These are phyloP conservation scores for Tricholoma saponaceum DNA, from an alignment of 768 basidiomycete genomes.

Conservation along the genomic window DNA sequence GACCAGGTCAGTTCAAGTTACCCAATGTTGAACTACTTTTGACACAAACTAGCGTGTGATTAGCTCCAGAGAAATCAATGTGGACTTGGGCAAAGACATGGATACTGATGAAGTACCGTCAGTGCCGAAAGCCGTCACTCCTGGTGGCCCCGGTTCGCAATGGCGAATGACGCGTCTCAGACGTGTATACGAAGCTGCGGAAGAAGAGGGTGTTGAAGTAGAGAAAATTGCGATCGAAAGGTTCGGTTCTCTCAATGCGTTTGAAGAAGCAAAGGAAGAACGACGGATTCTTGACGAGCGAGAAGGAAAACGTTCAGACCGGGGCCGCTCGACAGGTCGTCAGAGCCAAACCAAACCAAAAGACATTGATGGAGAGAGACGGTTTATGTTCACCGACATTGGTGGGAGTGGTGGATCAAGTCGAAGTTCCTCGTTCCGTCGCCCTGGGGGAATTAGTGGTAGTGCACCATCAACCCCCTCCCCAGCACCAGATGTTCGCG, in stretches of 20 bases:
- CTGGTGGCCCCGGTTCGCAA: constrained; percentile 88
- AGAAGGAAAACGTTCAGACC: constrained; percentile 46
- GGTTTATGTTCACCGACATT: constrained; percentile 68
- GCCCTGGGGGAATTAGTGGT: constrained; percentile 63
- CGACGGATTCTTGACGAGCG: constrained; percentile 82
- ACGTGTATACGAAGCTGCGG: constrained; percentile 83
- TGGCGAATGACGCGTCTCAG: constrained; percentile 99
- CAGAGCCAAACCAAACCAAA: constrained; percentile 30
- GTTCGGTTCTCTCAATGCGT: constrained; percentile 81
- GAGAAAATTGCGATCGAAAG: constrained; percentile 85
- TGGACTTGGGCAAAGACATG: constrained; percentile 41
- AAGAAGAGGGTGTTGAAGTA: constrained; percentile 71
- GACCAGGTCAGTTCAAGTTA: constrained; percentile 52
- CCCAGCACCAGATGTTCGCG: constrained; percentile 34
- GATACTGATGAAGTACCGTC: constrained; percentile 37
- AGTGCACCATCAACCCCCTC: constrained; percentile 62
- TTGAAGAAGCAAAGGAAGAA: constrained; percentile 88
- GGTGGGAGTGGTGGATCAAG: constrained; percentile 62
- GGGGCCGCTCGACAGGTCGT: constrained; percentile 28
- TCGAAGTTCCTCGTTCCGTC: constrained; percentile 83
- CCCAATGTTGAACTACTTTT: constrained; percentile 10
- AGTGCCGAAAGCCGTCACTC: constrained; percentile 49
- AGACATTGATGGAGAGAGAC: constrained; percentile 34
- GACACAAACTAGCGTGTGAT: constrained; percentile 44
- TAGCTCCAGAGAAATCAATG: constrained; percentile 61